Base-by-base conservation (phyloP, 2,329 filamentous ascomycete species). In the Fusarium anguioides region DNA sequence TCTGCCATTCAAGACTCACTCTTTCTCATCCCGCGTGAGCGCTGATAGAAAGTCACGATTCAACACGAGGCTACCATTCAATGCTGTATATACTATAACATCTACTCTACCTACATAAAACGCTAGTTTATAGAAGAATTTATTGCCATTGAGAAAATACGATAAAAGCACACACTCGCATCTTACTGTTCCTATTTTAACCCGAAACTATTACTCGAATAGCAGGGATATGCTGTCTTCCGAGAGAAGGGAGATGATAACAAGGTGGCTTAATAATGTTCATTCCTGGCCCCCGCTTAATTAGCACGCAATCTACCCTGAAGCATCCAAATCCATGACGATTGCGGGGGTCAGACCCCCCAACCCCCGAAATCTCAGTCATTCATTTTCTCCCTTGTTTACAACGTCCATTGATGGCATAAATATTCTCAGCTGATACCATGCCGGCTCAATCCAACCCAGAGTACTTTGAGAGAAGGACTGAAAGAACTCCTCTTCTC, bases 191-290 rank as follows among this genome's bases (percentile, higher is more conserved):
- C 24, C 6, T 26, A 26, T 26, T 26, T n/a, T n/a, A 26, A 26
- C 10, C 24, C 24, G 24, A 26, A n/a, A n/a, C n/a, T n/a, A n/a
- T n/a, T n/a, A n/a, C n/a, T n/a, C n/a, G n/a, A n/a, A n/a, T n/a
- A n/a, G n/a, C n/a, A n/a, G n/a, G n/a, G n/a, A n/a, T n/a, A n/a
- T n/a, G n/a, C n/a, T n/a, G n/a, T n/a, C n/a, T n/a, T n/a, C n/a
- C n/a, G n/a, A n/a, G n/a, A 8, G 23, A 39, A 27, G 27, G 9
- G 35, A 8, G 39, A 46, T 11, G 27, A 29, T 29, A 14, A 33
- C 35, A 52, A 47, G n/a, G 15, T 41, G 26, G 56, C 61, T 61
- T 61, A 61, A 54, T 61, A 61, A 61, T 61, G 57, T 10, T 41
- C 47, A 8, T n/a, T 27, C 6, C 21, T 17, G 12, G 33, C 17